Evolutionary conservation across 2,329 filamentous ascomycete genomes (phyloP), one percentile per base, ranked within the genome.

Genomic region (Phymatotrichopsis omnivora): DNA sequence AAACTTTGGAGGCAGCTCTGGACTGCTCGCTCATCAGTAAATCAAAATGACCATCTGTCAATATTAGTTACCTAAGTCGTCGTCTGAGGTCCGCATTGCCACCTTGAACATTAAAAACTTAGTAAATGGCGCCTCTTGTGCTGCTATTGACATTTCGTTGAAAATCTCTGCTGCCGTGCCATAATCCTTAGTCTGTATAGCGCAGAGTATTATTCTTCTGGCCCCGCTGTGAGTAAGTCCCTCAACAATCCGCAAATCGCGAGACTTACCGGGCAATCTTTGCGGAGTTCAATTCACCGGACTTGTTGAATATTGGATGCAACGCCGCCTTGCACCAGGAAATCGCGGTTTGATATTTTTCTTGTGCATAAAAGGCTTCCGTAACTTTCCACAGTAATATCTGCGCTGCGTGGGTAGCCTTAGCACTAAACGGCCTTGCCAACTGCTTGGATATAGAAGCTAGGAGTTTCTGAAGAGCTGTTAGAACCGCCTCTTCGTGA

Each of bases 381-480:
- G 83, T 68, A 20, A 71, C 74, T 63, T 85, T 91, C 85, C 86
- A 95, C 3, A 94, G 65, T 3, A 94, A 62, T 54, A 67, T 63
- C 24, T 68, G 58, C 32, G 60, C 60, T 37, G 63, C 64, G 51
- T 69, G 42, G 36, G 47, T 45, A 44, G 51, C 45, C 28, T 45
- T 53, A 20, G 46, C 33, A 32, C 35, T 42, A 32, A 55, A 32
- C 5, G 41, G 10, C 19, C 49, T 51, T 24, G 37, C 11, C 14
- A 54, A 30, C 17, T 41, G 35, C 33, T 43, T 51, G 14, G 19
- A 16, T 30, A 54, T 54, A 43, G 49, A 46, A n/a, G 72, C 66
- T 30, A 76, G 62, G 2, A 67, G 66, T 53, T 61, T 58, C 12
- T 63, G 54, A 5, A 74, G 57, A 10, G 60, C 56, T 14, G 62